Conservation (phyloP, 768 basidiomycete genomes). For the Flagelloscypha sp. region DNA sequence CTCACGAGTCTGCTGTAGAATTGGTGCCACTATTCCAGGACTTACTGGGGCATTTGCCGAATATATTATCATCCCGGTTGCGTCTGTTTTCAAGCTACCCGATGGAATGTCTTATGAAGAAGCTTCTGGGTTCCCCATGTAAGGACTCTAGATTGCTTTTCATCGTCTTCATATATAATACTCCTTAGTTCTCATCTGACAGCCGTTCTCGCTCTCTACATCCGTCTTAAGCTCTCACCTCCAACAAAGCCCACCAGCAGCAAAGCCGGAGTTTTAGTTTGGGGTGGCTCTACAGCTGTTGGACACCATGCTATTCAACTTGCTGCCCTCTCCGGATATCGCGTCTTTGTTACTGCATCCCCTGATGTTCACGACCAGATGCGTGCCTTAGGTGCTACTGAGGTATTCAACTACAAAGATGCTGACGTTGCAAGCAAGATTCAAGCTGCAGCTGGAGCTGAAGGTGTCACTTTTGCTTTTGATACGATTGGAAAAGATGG, state of each 20-base stretch:
- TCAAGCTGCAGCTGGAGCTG: background rate
- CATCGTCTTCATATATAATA: no score
- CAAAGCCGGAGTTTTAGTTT: background rate
- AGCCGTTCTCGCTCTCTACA: conserved; percentile 3
- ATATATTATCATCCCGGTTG: conserved; percentile 1
- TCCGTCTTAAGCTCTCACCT: conserved; percentile 1
- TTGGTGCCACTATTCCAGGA: no score
- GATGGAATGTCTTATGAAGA: conserved; percentile 4
- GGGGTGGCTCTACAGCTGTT: conserved; percentile 3
- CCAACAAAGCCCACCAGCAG: background rate
- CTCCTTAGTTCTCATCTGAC: conserved; percentile 3
- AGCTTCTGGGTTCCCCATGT: conserved; percentile 2
- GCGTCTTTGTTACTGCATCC: conserved; percentile 6
- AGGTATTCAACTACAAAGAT: conserved; percentile 4
- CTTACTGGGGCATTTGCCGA: conserved; percentile 3
- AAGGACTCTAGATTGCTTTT: no score
- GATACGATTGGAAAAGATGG: conserved; percentile 1
- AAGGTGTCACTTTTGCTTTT: conserved; percentile 2
- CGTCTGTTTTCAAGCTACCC: conserved; percentile 5
- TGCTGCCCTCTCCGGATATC: conserved; percentile 5
- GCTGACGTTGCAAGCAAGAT: background rate
- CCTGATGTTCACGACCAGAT: conserved; percentile 4
- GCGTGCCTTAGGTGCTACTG: conserved; percentile 5
- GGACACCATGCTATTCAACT: conserved; percentile 7
- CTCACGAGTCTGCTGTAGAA: no score